A percentile compares a stretch with the other conserved stretches of the same genome.
Conservation (phyloP, 176 grass and related monocot species). For the Oryza brachyantha region DNA sequence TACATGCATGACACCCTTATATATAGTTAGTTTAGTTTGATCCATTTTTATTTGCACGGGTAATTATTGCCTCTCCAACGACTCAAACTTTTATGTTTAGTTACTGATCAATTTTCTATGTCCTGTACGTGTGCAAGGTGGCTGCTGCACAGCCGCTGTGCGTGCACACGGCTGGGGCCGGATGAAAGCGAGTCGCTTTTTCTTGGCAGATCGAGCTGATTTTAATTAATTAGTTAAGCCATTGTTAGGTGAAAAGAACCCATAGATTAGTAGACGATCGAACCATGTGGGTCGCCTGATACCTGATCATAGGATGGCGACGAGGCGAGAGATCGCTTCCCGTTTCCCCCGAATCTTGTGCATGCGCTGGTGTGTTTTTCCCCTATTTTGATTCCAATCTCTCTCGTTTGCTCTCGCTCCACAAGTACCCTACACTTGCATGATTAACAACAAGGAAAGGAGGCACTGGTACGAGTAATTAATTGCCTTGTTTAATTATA, state of each 20-base stretch:
- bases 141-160: slow-evolving; percentile 9
- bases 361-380: not conserved
- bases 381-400: slow-evolving; percentile 8
- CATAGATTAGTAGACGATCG: not conserved
- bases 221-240: not conserved
- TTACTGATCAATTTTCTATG: not conserved
- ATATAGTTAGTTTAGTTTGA: not conserved
- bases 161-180: not conserved
- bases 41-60: not conserved
- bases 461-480: not conserved
- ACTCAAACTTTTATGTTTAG: not conserved
- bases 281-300: slow-evolving; percentile 30
- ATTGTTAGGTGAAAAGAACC: slow-evolving; percentile 28
- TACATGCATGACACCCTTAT: not conserved
- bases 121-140: not conserved
- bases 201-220: not conserved
- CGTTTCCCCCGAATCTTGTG: not conserved
- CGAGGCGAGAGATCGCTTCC: not conserved
- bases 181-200: not conserved
- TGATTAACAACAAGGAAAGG: not conserved
- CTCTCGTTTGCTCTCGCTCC: not conserved
- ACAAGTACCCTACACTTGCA: not conserved
- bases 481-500: not conserved
- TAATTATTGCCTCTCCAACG: not conserved
- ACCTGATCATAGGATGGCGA: not conserved